Percentiles rank a stretch among this genome's conserved stretches.
phyloP scores from a whole-genome alignment of 2,329 filamentous ascomycete genomes.

The Aspergillus calidoustus region DNA sequence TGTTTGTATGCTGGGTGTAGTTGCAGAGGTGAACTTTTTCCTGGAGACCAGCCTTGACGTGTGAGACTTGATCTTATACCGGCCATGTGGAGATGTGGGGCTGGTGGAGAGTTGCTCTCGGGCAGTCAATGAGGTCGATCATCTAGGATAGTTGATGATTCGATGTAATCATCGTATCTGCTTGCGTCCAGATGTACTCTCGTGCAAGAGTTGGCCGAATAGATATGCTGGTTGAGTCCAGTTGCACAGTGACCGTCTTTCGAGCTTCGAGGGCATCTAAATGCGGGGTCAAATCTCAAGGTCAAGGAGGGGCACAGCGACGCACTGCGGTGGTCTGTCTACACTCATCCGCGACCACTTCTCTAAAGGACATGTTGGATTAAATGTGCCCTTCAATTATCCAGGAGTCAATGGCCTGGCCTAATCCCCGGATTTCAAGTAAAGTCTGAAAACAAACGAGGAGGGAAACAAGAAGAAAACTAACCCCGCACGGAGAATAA shows the following conservation, averaged over 20 bases:
- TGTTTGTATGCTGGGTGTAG: conserved; percentile 10
- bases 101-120: conserved; percentile 7
- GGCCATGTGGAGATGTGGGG: conserved; percentile 17
- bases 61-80: conserved; percentile 4
- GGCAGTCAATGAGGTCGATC: not conserved
- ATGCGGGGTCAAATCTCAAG: not conserved
- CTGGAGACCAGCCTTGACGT: not conserved
- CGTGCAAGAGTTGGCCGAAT: not conserved
- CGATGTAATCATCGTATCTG: not conserved
- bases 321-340: not conserved
- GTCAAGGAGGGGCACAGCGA: not conserved
- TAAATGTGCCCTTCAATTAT: not conserved
- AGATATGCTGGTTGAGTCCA: not conserved
- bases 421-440: not conserved
- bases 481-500: conserved; percentile 7
- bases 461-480: not conserved
- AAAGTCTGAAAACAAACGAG: not conserved
- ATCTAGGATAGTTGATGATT: not conserved
- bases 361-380: not conserved
- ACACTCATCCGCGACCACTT: not conserved
- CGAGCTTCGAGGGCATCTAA: no score
- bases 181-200: not conserved
- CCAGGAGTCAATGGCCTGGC: not conserved
- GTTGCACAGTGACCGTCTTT: no score
- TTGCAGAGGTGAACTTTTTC: not conserved